These are phyloP conservation scores for Syncephalastrum sp. DNA, from an alignment of 371 early-diverging fungal species.

Conservation along the genomic window DNA sequence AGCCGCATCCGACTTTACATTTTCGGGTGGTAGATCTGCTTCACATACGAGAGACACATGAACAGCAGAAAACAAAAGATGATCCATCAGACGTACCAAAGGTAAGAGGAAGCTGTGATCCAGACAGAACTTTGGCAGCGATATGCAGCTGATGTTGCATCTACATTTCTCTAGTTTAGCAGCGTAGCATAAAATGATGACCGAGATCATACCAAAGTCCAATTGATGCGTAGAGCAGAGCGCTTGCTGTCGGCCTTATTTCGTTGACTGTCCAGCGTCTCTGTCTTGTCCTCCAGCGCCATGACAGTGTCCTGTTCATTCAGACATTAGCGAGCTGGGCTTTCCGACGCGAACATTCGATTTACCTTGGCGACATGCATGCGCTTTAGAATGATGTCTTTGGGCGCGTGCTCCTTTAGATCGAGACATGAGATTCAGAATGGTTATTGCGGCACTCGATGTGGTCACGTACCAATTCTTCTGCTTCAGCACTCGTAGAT, in stretches of 20 bases:
- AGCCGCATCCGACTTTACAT: not conserved
- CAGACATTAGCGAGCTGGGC: not conserved
- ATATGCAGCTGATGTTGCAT: not conserved
- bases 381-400: slow-evolving; percentile 12
- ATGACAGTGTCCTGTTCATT: slow-evolving; percentile 1
- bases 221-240: slow-evolving; percentile 13
- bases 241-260: slow-evolving; percentile 5
- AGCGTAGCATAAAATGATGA: too few species aligned
- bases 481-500: not conserved
- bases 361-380: slow-evolving; percentile 20
- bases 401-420: slow-evolving; percentile 8
- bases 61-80: not conserved
- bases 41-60: not conserved
- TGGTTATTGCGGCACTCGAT: not conserved
- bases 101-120: not conserved
- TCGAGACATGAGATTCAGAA: not conserved
- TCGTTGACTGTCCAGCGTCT: not conserved
- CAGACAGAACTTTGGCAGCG: slow-evolving; percentile 6
- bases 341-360: not conserved
- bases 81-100: not conserved
- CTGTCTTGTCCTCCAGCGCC: slow-evolving; percentile 1
- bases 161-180: not conserved
- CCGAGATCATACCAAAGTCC: slow-evolving; percentile 13
- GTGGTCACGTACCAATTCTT: slow-evolving; percentile 6
- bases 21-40: slow-evolving; percentile 8